phyloP scores from a whole-genome alignment of 768 basidiomycete species.

The Suillus placidus region DNA sequence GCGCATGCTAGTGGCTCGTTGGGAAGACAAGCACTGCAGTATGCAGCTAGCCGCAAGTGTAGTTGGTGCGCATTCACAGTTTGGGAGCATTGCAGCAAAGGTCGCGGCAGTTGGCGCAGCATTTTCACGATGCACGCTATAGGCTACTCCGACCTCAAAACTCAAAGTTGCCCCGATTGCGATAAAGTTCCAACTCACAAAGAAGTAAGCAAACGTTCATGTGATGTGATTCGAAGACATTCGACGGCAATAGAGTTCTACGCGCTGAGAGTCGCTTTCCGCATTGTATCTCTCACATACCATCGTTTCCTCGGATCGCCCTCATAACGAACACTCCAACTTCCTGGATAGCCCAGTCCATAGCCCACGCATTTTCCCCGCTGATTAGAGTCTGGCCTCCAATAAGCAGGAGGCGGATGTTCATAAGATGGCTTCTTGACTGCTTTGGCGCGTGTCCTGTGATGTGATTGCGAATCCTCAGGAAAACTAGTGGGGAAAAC shows the following conservation, averaged over 20 bases:
- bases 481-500: constrained; percentile 23
- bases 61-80: too few relatives aligned
- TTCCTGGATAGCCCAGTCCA: constrained; percentile 35
- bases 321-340: constrained; percentile 24
- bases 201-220: not conserved
- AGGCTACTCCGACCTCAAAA: not conserved
- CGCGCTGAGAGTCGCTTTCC: constrained; percentile 19
- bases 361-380: constrained; percentile 33
- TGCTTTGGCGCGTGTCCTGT: not conserved
- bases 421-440: constrained; percentile 15
- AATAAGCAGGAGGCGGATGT: constrained; percentile 29
- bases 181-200: too few relatives aligned
- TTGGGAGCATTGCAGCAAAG: too few relatives aligned
- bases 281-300: constrained; percentile 33
- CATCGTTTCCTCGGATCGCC: constrained; percentile 11
- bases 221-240: not conserved
- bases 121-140: not conserved
- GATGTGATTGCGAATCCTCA: not conserved
- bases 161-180: not conserved
- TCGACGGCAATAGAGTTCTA: not conserved
- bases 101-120: too few relatives aligned
- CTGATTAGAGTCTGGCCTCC: constrained; percentile 27
- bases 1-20: too few relatives aligned
- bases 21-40: too few relatives aligned
- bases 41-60: too few relatives aligned